Percentiles rank a stretch among this genome's conserved stretches.
Conservation (phyloP, 768 basidiomycete species). For the Suillus subluteus region DNA sequence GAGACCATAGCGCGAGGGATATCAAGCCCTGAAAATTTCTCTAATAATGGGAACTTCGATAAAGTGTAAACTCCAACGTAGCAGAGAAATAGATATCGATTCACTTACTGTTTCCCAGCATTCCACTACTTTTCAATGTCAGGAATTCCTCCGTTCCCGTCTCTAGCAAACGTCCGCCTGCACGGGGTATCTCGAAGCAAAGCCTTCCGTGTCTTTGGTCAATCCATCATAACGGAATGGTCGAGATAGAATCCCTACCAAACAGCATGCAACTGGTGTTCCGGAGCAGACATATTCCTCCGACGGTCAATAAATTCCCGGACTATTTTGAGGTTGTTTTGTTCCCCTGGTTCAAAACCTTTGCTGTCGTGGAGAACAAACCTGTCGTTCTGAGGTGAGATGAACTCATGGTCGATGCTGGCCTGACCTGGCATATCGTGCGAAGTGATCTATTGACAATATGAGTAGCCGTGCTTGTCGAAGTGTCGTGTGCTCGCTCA, state of each 20-base stretch:
- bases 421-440: conserved; percentile 14
- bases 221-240: background rate
- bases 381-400: conserved; percentile 16
- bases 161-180: conserved; percentile 4
- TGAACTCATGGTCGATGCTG: conserved; percentile 18
- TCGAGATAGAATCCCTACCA: conserved; percentile 10
- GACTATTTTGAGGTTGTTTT: conserved; percentile 8
- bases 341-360: conserved; percentile 20
- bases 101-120: conserved; percentile 8
- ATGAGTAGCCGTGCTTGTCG: background rate
- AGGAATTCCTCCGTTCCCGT: background rate
- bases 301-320: conserved; percentile 16
- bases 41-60: conserved; percentile 7
- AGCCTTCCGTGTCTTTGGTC: conserved; percentile 1
- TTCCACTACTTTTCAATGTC: background rate
- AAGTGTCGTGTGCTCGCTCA: background rate
- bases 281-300: background rate
- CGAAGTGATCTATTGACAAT: background rate
- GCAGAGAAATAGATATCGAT: background rate
- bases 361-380: conserved; percentile 22
- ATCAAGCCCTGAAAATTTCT: background rate
- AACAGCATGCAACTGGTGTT: conserved; percentile 19
- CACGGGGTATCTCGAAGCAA: conserved; percentile 7
- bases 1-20: conserved; percentile 1
- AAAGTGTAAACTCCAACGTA: no score